A percentile compares a stretch with the other conserved stretches of the same genome.
phyloP scores from a whole-genome alignment of 176 grass and related monocot species.

The Oryza glaberrima region DNA sequence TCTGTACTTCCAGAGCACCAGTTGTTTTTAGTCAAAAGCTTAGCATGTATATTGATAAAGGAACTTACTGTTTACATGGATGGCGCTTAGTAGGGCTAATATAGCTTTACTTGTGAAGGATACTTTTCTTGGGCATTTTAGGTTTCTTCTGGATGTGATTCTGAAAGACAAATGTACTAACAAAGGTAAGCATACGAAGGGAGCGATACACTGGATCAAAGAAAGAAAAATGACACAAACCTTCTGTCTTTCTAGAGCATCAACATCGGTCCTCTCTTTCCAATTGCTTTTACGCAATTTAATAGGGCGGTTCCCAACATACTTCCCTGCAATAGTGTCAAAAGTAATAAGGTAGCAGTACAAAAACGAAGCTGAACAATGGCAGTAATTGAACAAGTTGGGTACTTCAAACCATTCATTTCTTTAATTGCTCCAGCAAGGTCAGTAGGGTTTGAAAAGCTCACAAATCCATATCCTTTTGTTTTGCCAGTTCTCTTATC shows the following conservation, averaged over 20 bases:
- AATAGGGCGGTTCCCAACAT: constrained; percentile 96
- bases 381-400: constrained; percentile 3
- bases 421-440: constrained; percentile 96
- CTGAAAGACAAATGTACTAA: constrained; percentile 51
- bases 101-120: constrained; percentile 90
- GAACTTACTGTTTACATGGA: constrained; percentile 33
- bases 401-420: constrained; percentile 84
- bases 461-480: constrained; percentile 98
- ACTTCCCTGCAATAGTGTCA: constrained; percentile 70
- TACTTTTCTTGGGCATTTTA: constrained; percentile 79
- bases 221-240: constrained; percentile 38
- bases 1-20: background rate
- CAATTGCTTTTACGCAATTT: constrained; percentile 98
- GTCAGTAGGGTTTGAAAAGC: constrained; percentile 93
- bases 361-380: constrained; percentile 18
- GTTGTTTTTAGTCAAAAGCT: background rate
- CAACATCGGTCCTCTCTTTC: constrained; percentile 95
- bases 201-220: background rate
- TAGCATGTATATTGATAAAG: constrained; percentile 23
- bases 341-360: constrained; percentile 21
- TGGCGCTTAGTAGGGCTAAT: background rate
- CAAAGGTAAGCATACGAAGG: constrained; percentile 24
- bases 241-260: constrained; percentile 90
- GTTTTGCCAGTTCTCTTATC: constrained; percentile 99
- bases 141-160: constrained; percentile 92